phyloP scores from a whole-genome alignment of 805 yeast genomes.

The Candida pini region DNA sequence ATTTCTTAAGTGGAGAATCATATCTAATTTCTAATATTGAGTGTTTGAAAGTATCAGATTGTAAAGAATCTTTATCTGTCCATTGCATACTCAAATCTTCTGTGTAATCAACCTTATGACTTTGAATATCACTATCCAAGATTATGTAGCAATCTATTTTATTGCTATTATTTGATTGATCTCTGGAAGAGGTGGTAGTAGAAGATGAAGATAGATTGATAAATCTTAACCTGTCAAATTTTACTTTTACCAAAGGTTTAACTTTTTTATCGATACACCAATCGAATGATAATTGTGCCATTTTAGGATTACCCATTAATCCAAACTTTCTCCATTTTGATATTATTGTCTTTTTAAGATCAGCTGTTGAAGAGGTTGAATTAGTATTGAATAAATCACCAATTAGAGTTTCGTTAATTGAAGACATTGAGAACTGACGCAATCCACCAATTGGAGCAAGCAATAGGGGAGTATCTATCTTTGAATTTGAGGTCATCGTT shows the following conservation, averaged over 20 bases:
- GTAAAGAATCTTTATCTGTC: conserved; percentile 9
- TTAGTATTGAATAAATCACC: conserved; percentile 12
- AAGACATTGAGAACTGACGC: conserved; percentile 32
- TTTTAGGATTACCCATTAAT: conserved; percentile 24
- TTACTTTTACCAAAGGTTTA: conserved; percentile 23
- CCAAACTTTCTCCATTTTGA: conserved; percentile 18
- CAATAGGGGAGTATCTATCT: conserved; percentile 22
- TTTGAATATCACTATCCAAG: conserved; percentile 23
- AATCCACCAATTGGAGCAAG: conserved; percentile 38
- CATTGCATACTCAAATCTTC: conserved; percentile 6
- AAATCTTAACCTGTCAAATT: conserved; percentile 23
- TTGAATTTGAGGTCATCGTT: conserved; percentile 1
- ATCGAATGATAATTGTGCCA: conserved; percentile 27
- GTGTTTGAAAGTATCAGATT: conserved; percentile 35
- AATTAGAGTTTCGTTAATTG: conserved; percentile 17
- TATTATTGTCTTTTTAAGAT: conserved; percentile 11
- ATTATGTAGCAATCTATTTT: conserved; percentile 27
- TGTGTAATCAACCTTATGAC: conserved; percentile 5
- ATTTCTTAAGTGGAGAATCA: conserved; percentile 27
- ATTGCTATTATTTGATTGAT: background rate
- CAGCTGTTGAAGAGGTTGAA: conserved; percentile 4
- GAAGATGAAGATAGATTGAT: conserved; percentile 11
- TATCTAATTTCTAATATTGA: conserved; percentile 45
- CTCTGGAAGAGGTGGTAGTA: too few relatives aligned
- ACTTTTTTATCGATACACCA: conserved; percentile 28